phyloP scores from a whole-genome alignment of 139 green algal species.

The Chlorella vulgaris region DNA sequence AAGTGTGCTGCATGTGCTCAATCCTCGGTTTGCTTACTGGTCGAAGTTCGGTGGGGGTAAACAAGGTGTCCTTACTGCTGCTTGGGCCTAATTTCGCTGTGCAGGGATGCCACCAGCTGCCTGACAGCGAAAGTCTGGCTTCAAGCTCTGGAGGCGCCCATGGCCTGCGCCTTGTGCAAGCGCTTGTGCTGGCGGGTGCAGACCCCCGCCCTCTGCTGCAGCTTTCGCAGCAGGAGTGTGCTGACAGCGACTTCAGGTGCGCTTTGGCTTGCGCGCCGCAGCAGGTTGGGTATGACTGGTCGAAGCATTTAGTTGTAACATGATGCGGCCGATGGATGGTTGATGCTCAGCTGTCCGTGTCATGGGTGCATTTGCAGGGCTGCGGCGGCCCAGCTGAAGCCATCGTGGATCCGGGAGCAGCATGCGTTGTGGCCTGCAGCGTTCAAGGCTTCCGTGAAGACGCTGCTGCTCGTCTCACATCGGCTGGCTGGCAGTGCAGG shows the following conservation, averaged over 20 bases:
- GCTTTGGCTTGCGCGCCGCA: too few species aligned
- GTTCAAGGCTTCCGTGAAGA: neutral
- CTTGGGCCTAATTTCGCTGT: too few species aligned
- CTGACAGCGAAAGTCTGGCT: too few species aligned
- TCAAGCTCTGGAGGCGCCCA: too few species aligned
- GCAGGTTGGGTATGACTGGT: too few species aligned
- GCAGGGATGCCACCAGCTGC: neutral
- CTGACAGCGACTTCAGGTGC: neutral
- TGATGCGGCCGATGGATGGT: too few species aligned
- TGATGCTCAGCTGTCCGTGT: neutral
- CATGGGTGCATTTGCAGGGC: neutral
- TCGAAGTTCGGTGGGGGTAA: too few species aligned
- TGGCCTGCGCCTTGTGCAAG: neutral
- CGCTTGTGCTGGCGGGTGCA: slow-evolving; percentile 9
- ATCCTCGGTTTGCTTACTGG: too few species aligned
- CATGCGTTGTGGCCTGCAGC: neutral
- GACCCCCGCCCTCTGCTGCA: neutral
- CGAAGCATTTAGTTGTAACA: too few species aligned
- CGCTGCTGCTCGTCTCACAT: slow-evolving; percentile 2
- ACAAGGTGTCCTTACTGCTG: too few species aligned
- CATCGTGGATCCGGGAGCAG: neutral
- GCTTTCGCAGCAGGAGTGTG: neutral
- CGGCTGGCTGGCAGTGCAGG: neutral
- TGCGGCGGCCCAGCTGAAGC: neutral
- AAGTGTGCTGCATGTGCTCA: too few species aligned